Base-by-base conservation (phyloP, 75 land plant genomes). In the Azolla pinnata region DNA sequence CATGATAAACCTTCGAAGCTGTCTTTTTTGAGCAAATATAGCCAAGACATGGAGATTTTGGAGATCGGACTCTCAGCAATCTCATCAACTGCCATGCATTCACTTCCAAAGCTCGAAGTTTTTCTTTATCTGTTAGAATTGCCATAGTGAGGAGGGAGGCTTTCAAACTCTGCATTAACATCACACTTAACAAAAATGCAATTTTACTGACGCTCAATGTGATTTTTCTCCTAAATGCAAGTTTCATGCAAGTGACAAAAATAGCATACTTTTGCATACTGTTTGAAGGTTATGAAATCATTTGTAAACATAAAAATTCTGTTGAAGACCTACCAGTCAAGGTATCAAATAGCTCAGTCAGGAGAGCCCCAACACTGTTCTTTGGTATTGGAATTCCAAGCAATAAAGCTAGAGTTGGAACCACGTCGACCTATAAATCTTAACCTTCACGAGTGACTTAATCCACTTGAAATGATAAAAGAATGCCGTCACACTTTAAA, bases 331-430 rank as follows among this genome's bases (percentile, higher is more conserved):
- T 56, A 68, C 75, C 65, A 69, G 71, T 53, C 16, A 87, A 70
- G 56, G 64, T 50, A 23, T 52, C 31, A 52, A 90, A 75, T 25
- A 67, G 56, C 25, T 55, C 81, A n/a, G 69, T 31, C 40, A 90
- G 73, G 56, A 90, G 25, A 44, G 75, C 70, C 34, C 97, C 97
- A 59, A 90, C 66, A 67, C 67, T 90, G 58, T 90, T 90, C 58
- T 81, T 79, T 28, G 97, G 97, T 59, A 90, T 87, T 34, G 97
- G 97, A 20, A 87, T 79, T 56, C 97, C 97, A 59, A 87, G 67
- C 29, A 81, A 77, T 60, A 90, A 74, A 70, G 97, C 85, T 38
- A 90, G 63, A 29, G 97, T 90, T 46, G 97, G 83, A 33, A 80
- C 83, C 54, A 90, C 71, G 59, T 90, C 92, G 44, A 90, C 97